A percentile compares a stretch with the other conserved stretches of the same genome.
Evolutionary conservation across 2,329 filamentous ascomycete species (phyloP).

Genomic region (Fusarium sp.): DNA sequence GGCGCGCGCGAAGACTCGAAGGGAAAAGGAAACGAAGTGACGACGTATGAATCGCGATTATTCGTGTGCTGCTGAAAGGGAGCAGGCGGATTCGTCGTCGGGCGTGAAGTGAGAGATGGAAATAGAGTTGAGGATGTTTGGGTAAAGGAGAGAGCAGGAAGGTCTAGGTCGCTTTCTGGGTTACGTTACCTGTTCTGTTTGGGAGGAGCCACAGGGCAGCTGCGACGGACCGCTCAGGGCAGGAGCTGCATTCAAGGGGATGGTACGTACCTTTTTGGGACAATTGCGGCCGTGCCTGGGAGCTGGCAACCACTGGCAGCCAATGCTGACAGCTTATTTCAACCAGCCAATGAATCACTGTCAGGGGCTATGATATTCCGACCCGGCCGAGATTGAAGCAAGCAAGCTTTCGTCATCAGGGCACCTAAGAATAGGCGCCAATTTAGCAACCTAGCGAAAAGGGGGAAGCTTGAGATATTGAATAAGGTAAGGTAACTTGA

Average conservation of each 20-base stretch:
- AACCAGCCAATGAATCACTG: slow-evolving; percentile 17
- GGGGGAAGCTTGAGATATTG: slow-evolving; percentile 29
- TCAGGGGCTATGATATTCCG: slow-evolving; percentile 35
- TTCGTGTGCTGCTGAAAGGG: slow-evolving; percentile 47
- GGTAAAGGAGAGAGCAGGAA: slow-evolving; percentile 47
- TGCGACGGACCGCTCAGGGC: slow-evolving; percentile 32
- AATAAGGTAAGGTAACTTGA: background rate
- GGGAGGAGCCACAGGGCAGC: slow-evolving; percentile 39
- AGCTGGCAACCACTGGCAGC: slow-evolving; percentile 24
- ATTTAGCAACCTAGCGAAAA: slow-evolving; percentile 30
- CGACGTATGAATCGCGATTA: slow-evolving; percentile 41
- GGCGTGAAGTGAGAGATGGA: slow-evolving; percentile 38
- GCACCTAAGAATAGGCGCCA: slow-evolving; percentile 14
- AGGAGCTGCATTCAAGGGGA: slow-evolving; percentile 22
- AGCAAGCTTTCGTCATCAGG: slow-evolving; percentile 33
- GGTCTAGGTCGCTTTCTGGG: slow-evolving; percentile 49
- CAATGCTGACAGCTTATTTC: slow-evolving; percentile 37
- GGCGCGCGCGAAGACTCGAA: slow-evolving; percentile 40
- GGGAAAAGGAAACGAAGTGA: slow-evolving; percentile 36
- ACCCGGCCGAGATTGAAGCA: slow-evolving; percentile 36
- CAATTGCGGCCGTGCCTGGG: slow-evolving; percentile 13
- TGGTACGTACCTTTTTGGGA: slow-evolving; percentile 31
- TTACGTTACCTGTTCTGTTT: slow-evolving; percentile 56
- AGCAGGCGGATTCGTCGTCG: slow-evolving; percentile 48
- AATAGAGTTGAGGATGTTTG: slow-evolving; percentile 44